These are phyloP conservation scores for Pseudogymnoascus sp. DNA, from an alignment of 2,329 filamentous ascomycete species.

Conservation along the genomic window DNA sequence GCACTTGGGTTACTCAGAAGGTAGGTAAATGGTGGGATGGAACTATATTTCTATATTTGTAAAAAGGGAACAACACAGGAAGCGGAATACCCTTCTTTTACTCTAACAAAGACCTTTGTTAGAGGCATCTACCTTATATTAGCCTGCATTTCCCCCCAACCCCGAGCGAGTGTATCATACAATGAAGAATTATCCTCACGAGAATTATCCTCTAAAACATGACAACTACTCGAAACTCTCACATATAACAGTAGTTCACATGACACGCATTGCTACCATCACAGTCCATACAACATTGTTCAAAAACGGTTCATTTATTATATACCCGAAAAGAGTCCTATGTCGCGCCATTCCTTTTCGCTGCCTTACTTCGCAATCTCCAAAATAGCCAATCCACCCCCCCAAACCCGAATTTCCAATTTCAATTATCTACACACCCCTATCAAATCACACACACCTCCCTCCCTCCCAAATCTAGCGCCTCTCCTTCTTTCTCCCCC, in stretches of 20 bases:
- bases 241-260: neutral
- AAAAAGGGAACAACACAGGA: neutral
- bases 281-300: neutral
- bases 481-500: neutral
- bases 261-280: neutral
- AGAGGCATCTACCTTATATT: neutral
- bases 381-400: neutral
- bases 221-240: neutral
- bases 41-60: neutral
- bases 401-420: neutral
- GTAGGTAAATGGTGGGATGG: neutral
- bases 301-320: neutral
- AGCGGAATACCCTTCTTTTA: neutral
- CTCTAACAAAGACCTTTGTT: neutral
- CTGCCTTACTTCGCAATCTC: neutral
- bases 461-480: neutral
- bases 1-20: neutral
- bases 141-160: neutral
- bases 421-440: neutral
- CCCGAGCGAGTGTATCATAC: neutral
- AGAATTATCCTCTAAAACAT: neutral
- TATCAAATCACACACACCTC: neutral
- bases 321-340: constrained; percentile 2
- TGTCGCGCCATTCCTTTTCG: neutral
- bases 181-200: neutral